Evolutionary conservation across 2,329 filamentous ascomycete species (phyloP), one percentile per base, ranked within the genome.

Genomic region (Penicillium griseofulvum): DNA sequence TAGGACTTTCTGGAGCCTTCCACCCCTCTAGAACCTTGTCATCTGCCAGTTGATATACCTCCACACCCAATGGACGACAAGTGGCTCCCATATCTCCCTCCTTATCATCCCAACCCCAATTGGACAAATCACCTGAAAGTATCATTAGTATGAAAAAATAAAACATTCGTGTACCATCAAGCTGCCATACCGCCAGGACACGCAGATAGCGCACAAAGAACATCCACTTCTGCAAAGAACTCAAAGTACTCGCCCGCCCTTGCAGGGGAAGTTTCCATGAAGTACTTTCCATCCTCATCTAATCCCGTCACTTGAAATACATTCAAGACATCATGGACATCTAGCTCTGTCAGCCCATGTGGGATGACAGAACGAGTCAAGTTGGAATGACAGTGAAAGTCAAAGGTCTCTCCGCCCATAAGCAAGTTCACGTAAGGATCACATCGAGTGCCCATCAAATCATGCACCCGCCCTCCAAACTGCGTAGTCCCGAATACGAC

Each of bases 301-400:
- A 94, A 69, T 0, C 90, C 89, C 0, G 90, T 94, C 7, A 92
- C 89, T 71, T 95, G 90, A 68, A 95, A 94, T 3, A 95, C 79
- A 66, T 95, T 95, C 51, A 95, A 80, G 0, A 95, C 90, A 69
- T 95, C 90, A 66, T 95, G 90, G 1, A 94, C 84, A 67, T 94
- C 89, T 29, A 78, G 77, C 72, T 94, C 90, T 5, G 78, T 81
- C 39, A 94, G 71, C 0, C 89, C 88, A 57, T 80, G 86, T 0
- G 87, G 86, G 1, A 86, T 58, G 2, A 94, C 83, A 0, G 90
- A 88, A 4, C 90, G 83, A 1, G 84, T 85, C 11, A 95, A 81
- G 70, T 95, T 95, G 1, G 87, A 90, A 67, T 93, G 90, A 71
- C 90, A 95, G 70, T 94, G 89, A 71, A 83, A 93, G 70, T 94